phyloP scores from a whole-genome alignment of 208 protist genomes.

The Herpetomonas tarakana region DNA sequence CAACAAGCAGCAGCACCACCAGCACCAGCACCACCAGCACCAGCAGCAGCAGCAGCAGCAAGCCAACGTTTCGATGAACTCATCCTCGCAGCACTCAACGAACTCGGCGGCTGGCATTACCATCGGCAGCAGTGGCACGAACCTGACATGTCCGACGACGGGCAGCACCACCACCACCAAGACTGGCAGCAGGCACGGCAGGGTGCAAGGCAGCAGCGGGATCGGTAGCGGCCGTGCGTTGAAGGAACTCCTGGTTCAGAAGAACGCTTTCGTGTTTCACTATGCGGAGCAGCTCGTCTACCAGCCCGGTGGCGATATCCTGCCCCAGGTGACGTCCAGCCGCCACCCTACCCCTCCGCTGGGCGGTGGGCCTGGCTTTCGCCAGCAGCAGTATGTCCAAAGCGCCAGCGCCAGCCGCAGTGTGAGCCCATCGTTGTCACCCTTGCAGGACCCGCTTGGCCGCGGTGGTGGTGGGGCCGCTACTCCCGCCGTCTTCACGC shows the following conservation, averaged over 20 bases:
- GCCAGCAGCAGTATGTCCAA: neutral
- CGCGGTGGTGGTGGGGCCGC: too few relatives aligned
- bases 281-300: constrained; percentile 29
- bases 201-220: neutral
- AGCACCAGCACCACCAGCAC: too few relatives aligned
- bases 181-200: too few relatives aligned
- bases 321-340: neutral
- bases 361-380: too few relatives aligned
- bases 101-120: neutral
- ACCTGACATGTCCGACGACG: too few relatives aligned
- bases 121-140: neutral
- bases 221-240: neutral
- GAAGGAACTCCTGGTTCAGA: constrained; percentile 15
- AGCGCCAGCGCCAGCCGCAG: neutral
- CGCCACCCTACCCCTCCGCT: neutral
- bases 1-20: too few relatives aligned
- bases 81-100: neutral
- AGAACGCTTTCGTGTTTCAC: constrained; percentile 41
- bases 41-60: too few relatives aligned
- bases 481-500: too few relatives aligned
- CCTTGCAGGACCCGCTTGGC: neutral
- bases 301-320: neutral
- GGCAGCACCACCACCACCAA: too few relatives aligned
- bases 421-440: neutral
- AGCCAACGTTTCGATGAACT: too few relatives aligned